Evolutionary conservation across 805 yeast genomes (phyloP), one percentile per base, ranked within the genome.

Genomic region (Hanseniaspora lindneri): DNA sequence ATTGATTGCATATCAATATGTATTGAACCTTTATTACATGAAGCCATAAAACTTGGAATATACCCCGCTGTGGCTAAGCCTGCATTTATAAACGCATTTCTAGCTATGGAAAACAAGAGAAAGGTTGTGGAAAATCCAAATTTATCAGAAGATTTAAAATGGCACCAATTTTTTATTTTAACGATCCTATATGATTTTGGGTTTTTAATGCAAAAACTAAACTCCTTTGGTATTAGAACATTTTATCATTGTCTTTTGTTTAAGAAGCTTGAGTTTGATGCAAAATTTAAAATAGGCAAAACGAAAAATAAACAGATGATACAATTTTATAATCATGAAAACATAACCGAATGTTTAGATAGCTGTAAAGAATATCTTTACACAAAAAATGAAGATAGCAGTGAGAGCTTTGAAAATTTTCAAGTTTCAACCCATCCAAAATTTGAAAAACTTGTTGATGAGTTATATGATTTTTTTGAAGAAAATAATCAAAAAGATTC

Each of bases 161-260:
- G 92, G 92, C 71, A 77, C 30, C 74, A 78, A 53, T 79, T 68
- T 56, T 79, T 74, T 55, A 69, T 76, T 20, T 58, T 85, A 7
- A 81, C 76, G 52, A 56, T 83, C 3, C 64, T 92, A 39, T 76
- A 77, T 3, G 75, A 77, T 32, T 79, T 80, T 6, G 95, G 95
- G 0, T 87, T 76, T 57, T 75, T 80, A 66, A 62, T 79, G 23
- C 68, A 78, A 56, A 61, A 88, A 50, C 66, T 92, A 30, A 80
- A 79, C 55, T 76, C 83, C 17, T 94, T 92, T 62, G 97, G 98
- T 0, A 67, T 89, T 7, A 64, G 73, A 40, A 79, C 94, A 0
- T 92, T 92, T 58, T 81, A 75, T 60, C 67, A 72, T 6, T 83
- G 81, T 60, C 80, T 79, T 58, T 56, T 61, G 34, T 80, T 78